These are phyloP conservation scores for Cryptococcus amylolentus DNA, from an alignment of 1,284 basidiomycete genomes.

Conservation along the genomic window DNA sequence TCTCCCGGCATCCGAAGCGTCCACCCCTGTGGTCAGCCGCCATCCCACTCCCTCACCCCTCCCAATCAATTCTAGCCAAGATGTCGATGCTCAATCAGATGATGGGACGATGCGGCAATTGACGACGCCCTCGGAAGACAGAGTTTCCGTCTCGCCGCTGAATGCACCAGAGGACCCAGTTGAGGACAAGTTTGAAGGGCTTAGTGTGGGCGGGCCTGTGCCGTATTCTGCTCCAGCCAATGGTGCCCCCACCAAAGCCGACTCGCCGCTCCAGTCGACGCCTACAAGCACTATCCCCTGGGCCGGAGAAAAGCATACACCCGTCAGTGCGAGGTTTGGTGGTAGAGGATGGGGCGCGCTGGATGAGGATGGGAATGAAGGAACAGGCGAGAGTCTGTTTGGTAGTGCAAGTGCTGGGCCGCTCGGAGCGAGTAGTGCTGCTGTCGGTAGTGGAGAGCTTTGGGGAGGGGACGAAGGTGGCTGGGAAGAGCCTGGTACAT, in stretches of 20 bases:
- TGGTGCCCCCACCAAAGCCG: constrained; percentile 8
- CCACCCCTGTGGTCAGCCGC: constrained; percentile 31
- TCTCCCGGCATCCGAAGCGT: constrained; percentile 28
- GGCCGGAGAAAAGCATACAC: constrained; percentile 2
- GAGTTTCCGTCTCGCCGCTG: constrained; percentile 44
- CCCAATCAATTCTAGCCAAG: background rate
- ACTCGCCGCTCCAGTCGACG: too few species aligned
- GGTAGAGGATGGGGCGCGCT: constrained; percentile 38
- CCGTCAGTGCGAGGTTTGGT: constrained; percentile 23
- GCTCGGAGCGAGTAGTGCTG: too few species aligned
- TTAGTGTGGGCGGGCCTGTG: constrained; percentile 31
- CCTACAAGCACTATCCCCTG: background rate
- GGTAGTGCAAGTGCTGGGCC: constrained; percentile 22
- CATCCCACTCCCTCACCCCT: constrained; percentile 20
- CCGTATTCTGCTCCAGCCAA: constrained; percentile 2
- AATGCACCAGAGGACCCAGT: constrained; percentile 25
- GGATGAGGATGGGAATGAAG: constrained; percentile 26
- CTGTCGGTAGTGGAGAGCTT: constrained; percentile 4
- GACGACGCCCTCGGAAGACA: constrained; percentile 28
- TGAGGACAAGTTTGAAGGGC: constrained; percentile 38
- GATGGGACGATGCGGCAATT: background rate
- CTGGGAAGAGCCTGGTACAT: constrained; percentile 25
- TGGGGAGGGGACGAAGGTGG: constrained; percentile 19
- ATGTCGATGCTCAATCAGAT: too few species aligned
- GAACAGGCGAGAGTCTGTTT: constrained; percentile 15